phyloP scores from a whole-genome alignment of 805 yeast species.

The Nakazawaea ishiwadae region DNA sequence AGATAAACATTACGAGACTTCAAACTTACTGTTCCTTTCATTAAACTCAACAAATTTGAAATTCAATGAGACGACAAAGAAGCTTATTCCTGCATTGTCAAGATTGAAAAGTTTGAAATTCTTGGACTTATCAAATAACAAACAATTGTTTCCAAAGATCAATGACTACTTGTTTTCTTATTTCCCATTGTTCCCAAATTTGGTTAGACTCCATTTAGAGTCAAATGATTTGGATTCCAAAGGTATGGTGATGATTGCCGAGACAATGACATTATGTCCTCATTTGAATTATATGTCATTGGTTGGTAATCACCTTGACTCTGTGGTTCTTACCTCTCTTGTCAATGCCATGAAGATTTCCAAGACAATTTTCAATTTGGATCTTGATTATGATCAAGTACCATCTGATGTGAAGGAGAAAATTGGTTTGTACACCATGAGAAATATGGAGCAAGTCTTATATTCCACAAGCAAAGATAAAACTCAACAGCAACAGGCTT shows the following conservation, averaged over 20 bases:
- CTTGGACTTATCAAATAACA: constrained; percentile 71
- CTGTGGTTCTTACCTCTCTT: constrained; percentile 58
- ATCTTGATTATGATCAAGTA: constrained; percentile 57
- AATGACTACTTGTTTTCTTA: constrained; percentile 53
- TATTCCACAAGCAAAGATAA: constrained; percentile 25
- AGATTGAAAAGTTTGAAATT: constrained; percentile 57
- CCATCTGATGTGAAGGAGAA: constrained; percentile 63
- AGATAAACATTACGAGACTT: constrained; percentile 14
- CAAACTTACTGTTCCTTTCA: constrained; percentile 46
- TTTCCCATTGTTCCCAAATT: constrained; percentile 62
- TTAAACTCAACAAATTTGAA: constrained; percentile 58
- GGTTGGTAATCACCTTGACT: constrained; percentile 56
- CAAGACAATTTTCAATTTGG: constrained; percentile 59
- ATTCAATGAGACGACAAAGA: constrained; percentile 45
- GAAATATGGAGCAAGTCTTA: constrained; percentile 66
- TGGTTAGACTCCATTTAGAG: constrained; percentile 70
- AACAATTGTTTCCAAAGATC: constrained; percentile 59
- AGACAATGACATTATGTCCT: constrained; percentile 64
- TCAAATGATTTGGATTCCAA: constrained; percentile 54
- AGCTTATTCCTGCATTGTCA: constrained; percentile 45
- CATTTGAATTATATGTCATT: constrained; percentile 66
- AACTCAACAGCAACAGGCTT: constrained; percentile 7
- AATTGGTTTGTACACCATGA: constrained; percentile 75
- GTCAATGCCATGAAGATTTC: constrained; percentile 67
- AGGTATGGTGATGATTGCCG: constrained; percentile 56